phyloP scores from a whole-genome alignment of 129 eudicot genomes.

The Escallonia herrerae region DNA sequence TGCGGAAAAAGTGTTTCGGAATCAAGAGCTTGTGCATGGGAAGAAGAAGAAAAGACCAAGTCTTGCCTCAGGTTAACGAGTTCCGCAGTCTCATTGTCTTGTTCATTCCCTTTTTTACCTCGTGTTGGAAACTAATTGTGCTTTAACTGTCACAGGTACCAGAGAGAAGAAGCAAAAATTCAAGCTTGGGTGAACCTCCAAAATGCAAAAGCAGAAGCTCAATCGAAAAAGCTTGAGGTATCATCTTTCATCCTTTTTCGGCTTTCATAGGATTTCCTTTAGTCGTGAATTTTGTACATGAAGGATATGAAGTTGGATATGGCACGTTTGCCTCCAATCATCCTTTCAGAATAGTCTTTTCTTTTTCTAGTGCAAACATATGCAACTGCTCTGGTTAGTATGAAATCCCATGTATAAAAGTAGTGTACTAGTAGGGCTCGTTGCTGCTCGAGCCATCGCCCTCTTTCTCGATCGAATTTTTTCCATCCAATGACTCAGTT shows the following conservation, averaged over 20 bases:
- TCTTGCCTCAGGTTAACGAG: constrained; percentile 46
- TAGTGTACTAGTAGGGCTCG: too few relatives aligned
- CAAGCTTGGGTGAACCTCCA: constrained; percentile 93
- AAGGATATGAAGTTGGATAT: neutral
- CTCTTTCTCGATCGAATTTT: too few relatives aligned
- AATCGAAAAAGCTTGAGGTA: constrained; percentile 89
- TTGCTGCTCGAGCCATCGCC: too few relatives aligned
- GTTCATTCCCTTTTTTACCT: neutral
- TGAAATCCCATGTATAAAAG: neutral
- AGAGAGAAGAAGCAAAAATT: constrained; percentile 84
- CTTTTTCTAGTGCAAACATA: neutral
- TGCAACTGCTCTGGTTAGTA: neutral
- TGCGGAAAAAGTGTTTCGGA: constrained; percentile 49
- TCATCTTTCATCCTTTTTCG: neutral
- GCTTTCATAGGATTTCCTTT: neutral
- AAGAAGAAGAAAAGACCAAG: constrained; percentile 59
- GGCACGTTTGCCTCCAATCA: neutral
- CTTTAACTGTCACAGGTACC: constrained; percentile 44
- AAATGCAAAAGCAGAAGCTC: constrained; percentile 92
- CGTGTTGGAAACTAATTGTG: neutral
- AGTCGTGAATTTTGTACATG: neutral
- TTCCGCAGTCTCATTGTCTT: neutral
- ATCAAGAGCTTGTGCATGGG: constrained; percentile 61
- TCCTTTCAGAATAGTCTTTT: neutral
- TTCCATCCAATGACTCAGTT: too few relatives aligned